These are phyloP conservation scores for Bocquillonia castaneifolia DNA, from an alignment of 441 rosid genomes.

Conservation along the genomic window DNA sequence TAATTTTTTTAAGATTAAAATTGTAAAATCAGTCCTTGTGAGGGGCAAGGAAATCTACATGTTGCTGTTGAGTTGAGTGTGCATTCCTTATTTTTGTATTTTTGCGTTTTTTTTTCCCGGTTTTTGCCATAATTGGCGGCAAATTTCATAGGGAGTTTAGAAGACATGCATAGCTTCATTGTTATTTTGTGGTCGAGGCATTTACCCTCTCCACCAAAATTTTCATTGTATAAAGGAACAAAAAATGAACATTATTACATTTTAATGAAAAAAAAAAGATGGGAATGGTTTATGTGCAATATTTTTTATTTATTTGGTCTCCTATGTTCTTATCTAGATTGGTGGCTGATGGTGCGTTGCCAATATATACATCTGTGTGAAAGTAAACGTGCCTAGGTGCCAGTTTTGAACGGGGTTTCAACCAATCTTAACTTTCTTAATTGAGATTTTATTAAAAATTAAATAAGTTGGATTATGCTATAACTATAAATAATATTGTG, in stretches of 20 bases:
- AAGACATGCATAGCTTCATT: constrained; percentile 21
- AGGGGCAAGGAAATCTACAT: constrained; percentile 29
- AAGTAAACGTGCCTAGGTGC: too few species aligned
- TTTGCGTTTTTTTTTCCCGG: constrained; percentile 23
- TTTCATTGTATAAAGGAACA: constrained; percentile 38
- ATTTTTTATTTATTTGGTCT: neutral
- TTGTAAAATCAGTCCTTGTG: constrained; percentile 33
- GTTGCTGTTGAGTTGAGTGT: constrained; percentile 25
- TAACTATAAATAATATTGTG: too few species aligned
- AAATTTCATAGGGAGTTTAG: constrained; percentile 24
- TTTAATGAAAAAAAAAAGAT: constrained; percentile 20
- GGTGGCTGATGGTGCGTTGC: too few species aligned
- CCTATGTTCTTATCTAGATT: too few species aligned
- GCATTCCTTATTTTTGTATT: constrained; percentile 18
- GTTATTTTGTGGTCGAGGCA: constrained; percentile 36
- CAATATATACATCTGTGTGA: too few species aligned
- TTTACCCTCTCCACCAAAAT: constrained; percentile 33
- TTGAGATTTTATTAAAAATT: too few species aligned
- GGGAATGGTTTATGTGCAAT: constrained; percentile 1
- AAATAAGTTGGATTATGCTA: too few species aligned
- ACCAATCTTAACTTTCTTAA: too few species aligned
- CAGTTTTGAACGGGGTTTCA: too few species aligned
- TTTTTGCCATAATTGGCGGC: constrained; percentile 31
- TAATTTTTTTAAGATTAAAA: constrained; percentile 27
- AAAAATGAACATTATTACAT: constrained; percentile 13